These are phyloP conservation scores for Monoraphidium neglectum DNA, from an alignment of 139 green algal species.

Conservation along the genomic window DNA sequence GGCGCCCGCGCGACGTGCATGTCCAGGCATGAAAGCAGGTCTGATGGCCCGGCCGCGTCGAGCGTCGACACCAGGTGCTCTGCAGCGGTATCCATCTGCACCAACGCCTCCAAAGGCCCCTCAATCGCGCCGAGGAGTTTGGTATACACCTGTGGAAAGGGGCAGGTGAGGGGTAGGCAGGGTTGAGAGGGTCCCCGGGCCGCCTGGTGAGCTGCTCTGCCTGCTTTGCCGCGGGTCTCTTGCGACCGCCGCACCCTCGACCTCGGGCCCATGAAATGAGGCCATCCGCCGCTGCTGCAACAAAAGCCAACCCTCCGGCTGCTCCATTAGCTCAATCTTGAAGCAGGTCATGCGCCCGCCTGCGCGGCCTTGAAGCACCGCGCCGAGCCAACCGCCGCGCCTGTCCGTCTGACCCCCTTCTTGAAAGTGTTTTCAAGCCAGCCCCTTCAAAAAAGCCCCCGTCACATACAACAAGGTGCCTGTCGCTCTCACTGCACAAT, in stretches of 20 bases:
- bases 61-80: slow-evolving; percentile 4
- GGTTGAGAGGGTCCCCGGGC: not conserved
- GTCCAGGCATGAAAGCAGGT: slow-evolving; percentile 1
- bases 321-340: no score
- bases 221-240: not conserved
- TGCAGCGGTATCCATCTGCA: slow-evolving; percentile 3
- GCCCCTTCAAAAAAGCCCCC: no score
- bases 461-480: no score
- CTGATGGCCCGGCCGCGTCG: slow-evolving; percentile 13
- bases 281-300: no score
- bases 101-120: not conserved
- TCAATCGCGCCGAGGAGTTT: slow-evolving; percentile 12
- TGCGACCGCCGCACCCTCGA: not conserved
- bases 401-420: no score
- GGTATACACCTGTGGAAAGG: slow-evolving; percentile 30
- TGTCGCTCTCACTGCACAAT: no score
- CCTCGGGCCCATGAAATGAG: slow-evolving; percentile 3
- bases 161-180: not conserved
- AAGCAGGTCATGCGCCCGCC: no score
- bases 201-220: not conserved
- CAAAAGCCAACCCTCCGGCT: no score
- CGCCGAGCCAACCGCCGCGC: no score
- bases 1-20: no score
- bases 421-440: no score
- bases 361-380: no score